Evolutionary conservation across 1,284 basidiomycete species (phyloP).

Genomic region (Leccinum subspadiceum): DNA sequence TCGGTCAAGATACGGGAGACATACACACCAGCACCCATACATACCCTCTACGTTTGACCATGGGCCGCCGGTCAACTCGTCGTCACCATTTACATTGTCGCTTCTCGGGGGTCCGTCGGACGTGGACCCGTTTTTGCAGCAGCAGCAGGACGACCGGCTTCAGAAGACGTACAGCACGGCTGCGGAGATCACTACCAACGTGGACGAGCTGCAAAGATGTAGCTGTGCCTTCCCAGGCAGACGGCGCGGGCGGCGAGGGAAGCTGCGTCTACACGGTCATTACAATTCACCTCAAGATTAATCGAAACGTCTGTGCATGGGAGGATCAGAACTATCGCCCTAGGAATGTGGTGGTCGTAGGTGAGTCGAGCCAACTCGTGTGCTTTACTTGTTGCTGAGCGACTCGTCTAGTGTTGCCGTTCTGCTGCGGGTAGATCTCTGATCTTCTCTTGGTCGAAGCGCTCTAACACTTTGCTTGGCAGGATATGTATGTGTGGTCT

Average conservation of each 20-base stretch:
- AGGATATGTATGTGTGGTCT: too few relatives aligned
- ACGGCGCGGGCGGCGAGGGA: slow-evolving; percentile 7
- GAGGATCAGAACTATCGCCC: too few relatives aligned
- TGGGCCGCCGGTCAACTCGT: slow-evolving; percentile 1
- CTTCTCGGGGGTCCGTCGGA: slow-evolving; percentile 17
- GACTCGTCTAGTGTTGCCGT: too few relatives aligned
- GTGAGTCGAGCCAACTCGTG: too few relatives aligned
- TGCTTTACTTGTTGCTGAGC: too few relatives aligned
- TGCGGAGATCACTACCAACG: slow-evolving; percentile 67
- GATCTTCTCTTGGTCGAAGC: too few relatives aligned
- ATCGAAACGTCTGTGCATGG: too few relatives aligned
- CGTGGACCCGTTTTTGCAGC: slow-evolving; percentile 35
- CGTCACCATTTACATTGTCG: slow-evolving; percentile 24
- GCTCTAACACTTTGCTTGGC: too few relatives aligned
- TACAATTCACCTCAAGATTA: background rate
- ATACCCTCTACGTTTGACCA: slow-evolving; percentile 18
- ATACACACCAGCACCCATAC: slow-evolving; percentile 6
- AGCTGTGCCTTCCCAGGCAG: slow-evolving; percentile 13
- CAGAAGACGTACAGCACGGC: slow-evolving; percentile 62
- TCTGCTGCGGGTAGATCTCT: too few relatives aligned
- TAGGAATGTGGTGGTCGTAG: too few relatives aligned
- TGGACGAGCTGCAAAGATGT: slow-evolving; percentile 63
- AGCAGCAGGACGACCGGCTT: slow-evolving; percentile 39
- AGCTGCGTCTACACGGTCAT: background rate
- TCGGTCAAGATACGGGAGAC: background rate